Conservation (phyloP, 257 asterid genomes). For the Jaltomata sinuosa region DNA sequence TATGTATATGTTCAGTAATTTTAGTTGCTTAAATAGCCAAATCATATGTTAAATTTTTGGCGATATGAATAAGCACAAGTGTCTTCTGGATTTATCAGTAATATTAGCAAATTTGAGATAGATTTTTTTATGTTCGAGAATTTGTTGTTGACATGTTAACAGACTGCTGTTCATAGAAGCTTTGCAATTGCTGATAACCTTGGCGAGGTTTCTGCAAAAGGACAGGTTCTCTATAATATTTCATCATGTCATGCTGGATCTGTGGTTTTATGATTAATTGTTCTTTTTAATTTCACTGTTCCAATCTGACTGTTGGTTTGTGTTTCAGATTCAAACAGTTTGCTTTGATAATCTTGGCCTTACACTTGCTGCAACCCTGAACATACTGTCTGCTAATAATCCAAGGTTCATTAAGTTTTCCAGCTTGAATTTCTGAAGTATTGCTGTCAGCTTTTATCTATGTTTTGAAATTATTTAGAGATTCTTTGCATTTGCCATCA, state of each 20-base stretch:
- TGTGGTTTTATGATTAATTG: neutral
- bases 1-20: neutral
- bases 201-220: conserved; percentile 91
- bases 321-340: conserved; percentile 84
- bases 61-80: neutral
- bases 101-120: neutral
- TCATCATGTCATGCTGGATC: neutral
- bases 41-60: neutral
- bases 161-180: conserved; percentile 96
- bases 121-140: conserved; percentile 1
- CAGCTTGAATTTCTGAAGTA: neutral
- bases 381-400: conserved; percentile 48
- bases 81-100: neutral
- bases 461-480: neutral
- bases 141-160: conserved; percentile 13
- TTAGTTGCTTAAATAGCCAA: neutral
- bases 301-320: conserved; percentile 12
- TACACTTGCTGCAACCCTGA: conserved; percentile 71
- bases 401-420: conserved; percentile 44
- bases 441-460: neutral
- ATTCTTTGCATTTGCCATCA: neutral
- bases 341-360: conserved; percentile 96
- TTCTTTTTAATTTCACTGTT: neutral
- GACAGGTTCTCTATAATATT: conserved; percentile 44
- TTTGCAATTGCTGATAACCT: conserved; percentile 85